These are phyloP conservation scores for Ophiostoma populinum DNA, from an alignment of 2,329 filamentous ascomycete species.

Conservation along the genomic window DNA sequence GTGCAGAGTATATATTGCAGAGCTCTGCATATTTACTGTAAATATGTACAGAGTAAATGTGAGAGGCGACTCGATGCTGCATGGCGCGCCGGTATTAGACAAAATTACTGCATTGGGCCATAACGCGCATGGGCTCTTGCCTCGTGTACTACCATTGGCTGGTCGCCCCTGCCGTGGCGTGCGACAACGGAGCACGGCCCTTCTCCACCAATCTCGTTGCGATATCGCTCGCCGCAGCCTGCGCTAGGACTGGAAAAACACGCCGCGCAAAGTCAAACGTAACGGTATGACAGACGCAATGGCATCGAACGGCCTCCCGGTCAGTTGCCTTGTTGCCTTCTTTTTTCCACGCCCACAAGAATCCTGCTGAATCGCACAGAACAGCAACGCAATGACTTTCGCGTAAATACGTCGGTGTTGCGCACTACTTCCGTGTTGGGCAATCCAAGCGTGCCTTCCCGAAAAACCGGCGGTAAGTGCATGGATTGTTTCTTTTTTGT, in stretches of 20 bases:
- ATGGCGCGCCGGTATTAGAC: constrained; percentile 1
- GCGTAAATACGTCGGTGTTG: not conserved
- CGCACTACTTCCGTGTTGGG: too few species aligned
- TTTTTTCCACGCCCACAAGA: not conserved
- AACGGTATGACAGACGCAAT: not conserved
- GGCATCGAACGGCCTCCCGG: not conserved
- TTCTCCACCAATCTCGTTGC: constrained; percentile 6
- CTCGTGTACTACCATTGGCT: not conserved
- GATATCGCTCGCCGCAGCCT: constrained; percentile 7
- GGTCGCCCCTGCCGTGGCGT: not conserved
- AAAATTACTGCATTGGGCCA: not conserved
- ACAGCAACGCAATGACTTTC: not conserved
- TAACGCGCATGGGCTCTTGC: not conserved
- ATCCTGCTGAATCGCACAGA: not conserved
- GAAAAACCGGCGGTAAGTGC: too few species aligned
- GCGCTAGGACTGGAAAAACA: not conserved
- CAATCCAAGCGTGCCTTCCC: not conserved
- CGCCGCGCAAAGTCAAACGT: too few species aligned
- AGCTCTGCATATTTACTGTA: too few species aligned
- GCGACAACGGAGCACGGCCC: constrained; percentile 8
- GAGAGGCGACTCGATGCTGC: too few species aligned
- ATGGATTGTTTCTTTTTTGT: too few species aligned
- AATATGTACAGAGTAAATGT: not conserved
- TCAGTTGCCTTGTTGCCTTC: too few species aligned
- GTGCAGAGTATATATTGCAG: too few species aligned